A percentile compares a stretch with the other conserved stretches of the same genome.
phyloP scores from a whole-genome alignment of 495 filamentous ascomycete genomes.

The Chaetomium cochliodes region DNA sequence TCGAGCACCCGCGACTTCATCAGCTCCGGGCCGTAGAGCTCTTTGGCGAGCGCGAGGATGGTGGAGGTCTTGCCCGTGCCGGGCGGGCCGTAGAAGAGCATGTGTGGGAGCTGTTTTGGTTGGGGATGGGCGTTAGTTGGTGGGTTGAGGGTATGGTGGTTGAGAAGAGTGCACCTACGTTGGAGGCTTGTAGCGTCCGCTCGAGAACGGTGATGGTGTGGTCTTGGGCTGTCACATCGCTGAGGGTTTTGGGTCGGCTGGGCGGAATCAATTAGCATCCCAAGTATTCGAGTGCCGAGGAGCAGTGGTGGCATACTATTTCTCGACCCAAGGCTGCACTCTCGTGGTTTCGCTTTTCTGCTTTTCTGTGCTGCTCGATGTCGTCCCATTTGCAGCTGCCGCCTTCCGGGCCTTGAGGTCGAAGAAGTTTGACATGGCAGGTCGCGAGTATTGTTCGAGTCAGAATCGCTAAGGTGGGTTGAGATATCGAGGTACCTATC shows the following conservation, averaged over 20 bases:
- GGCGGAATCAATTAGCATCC: constrained; percentile 24
- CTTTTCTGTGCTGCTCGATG: constrained; percentile 51
- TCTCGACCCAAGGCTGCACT: constrained; percentile 96
- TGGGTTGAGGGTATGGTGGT: not conserved
- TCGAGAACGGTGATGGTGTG: constrained; percentile 92
- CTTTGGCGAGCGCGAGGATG: constrained; percentile 90
- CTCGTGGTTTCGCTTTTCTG: constrained; percentile 61
- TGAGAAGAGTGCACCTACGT: constrained; percentile 52
- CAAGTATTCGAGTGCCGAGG: too few species aligned
- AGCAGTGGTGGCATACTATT: constrained; percentile 69
- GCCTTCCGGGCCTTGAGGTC: constrained; percentile 90
- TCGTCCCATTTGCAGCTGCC: constrained; percentile 60
- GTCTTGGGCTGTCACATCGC: constrained; percentile 96
- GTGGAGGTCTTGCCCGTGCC: constrained; percentile 99
- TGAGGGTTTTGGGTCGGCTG: constrained; percentile 89
- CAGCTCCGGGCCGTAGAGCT: constrained; percentile 94
- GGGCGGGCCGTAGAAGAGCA: constrained; percentile 98
- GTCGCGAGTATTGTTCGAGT: not conserved
- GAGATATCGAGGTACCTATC: not conserved
- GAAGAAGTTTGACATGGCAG: constrained; percentile 78
- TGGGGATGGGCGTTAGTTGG: constrained; percentile 10
- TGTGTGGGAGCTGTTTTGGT: constrained; percentile 77
- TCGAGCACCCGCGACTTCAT: constrained; percentile 93
- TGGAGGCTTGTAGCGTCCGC: constrained; percentile 89
- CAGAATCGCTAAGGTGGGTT: not conserved